Conservation (phyloP, 2,329 filamentous ascomycete genomes). For the Epichloe gansuensis region DNA sequence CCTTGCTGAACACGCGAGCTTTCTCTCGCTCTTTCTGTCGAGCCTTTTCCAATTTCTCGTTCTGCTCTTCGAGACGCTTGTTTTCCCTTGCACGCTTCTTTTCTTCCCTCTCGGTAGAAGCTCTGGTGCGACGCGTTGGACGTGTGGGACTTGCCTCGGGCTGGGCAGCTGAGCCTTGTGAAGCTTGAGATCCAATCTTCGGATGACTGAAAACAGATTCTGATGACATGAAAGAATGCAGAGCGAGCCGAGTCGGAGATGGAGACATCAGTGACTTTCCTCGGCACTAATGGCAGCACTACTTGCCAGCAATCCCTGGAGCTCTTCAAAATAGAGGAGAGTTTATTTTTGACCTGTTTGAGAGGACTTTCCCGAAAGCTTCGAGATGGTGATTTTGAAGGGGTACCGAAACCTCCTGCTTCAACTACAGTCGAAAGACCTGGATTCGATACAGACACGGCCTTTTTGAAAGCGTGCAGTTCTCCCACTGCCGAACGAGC, state of each 20-base stretch:
- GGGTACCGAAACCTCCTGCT: constrained; percentile 30
- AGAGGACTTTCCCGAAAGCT: constrained; percentile 61
- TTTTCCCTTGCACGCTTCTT: constrained; percentile 56
- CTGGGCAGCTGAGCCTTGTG: constrained; percentile 8
- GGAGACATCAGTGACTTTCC: constrained; percentile 46
- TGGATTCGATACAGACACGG: constrained; percentile 47
- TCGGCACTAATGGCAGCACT: constrained; percentile 54
- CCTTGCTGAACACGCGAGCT: constrained; percentile 45
- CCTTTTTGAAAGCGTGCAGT: constrained; percentile 39
- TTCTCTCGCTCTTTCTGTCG: constrained; percentile 61
- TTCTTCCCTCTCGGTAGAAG: constrained; percentile 49
- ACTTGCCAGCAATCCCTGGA: constrained; percentile 75
- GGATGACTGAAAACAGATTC: constrained; percentile 29
- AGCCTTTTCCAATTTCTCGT: constrained; percentile 52
- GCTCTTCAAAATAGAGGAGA: constrained; percentile 81
- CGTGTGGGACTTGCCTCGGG: constrained; percentile 29
- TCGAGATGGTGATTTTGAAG: constrained; percentile 44
- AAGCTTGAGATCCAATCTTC: constrained; percentile 12
- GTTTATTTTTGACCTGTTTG: constrained; percentile 83
- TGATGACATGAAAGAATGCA: constrained; percentile 33
- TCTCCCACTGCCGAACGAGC: constrained; percentile 10
- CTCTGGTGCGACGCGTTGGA: constrained; percentile 38
- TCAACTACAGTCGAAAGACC: constrained; percentile 37
- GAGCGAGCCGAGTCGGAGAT: constrained; percentile 33
- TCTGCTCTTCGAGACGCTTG: constrained; percentile 46